These are phyloP conservation scores for Rauvolfia tetraphylla DNA, from an alignment of 257 asterid genomes.

Conservation along the genomic window DNA sequence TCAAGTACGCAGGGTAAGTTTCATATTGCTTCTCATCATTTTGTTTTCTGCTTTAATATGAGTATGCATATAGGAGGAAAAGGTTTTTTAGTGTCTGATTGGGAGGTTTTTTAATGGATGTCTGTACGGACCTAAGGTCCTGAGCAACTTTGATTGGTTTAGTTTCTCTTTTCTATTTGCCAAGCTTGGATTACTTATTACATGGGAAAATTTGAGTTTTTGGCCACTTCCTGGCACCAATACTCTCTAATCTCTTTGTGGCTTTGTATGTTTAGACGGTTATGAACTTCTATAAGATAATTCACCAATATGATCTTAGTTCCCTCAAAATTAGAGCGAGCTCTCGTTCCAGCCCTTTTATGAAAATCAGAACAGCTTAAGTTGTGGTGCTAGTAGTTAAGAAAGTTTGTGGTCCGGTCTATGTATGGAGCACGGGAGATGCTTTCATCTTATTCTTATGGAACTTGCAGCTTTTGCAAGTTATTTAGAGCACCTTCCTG, in stretches of 20 bases:
- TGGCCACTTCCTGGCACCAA: not conserved
- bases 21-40: not conserved
- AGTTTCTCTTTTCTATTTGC: not conserved
- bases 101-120: not conserved
- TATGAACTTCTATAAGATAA: not conserved
- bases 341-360: not conserved
- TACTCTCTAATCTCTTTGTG: not conserved
- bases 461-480: not conserved
- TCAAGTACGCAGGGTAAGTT: constrained; percentile 67
- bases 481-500: not conserved
- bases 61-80: not conserved
- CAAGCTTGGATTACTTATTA: not conserved
- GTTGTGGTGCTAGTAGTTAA: not conserved
- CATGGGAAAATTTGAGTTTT: not conserved
- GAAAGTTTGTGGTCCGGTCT: not conserved
- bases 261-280: not conserved
- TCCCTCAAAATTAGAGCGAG: not conserved
- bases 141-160: not conserved
- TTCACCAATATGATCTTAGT: not conserved
- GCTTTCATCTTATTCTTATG: not conserved
- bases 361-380: not conserved
- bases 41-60: not conserved
- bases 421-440: not conserved
- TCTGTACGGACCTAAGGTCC: not conserved
- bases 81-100: not conserved